These are phyloP conservation scores for Bondarzewia mesenterica DNA, from an alignment of 1,284 basidiomycete genomes.

Conservation along the genomic window DNA sequence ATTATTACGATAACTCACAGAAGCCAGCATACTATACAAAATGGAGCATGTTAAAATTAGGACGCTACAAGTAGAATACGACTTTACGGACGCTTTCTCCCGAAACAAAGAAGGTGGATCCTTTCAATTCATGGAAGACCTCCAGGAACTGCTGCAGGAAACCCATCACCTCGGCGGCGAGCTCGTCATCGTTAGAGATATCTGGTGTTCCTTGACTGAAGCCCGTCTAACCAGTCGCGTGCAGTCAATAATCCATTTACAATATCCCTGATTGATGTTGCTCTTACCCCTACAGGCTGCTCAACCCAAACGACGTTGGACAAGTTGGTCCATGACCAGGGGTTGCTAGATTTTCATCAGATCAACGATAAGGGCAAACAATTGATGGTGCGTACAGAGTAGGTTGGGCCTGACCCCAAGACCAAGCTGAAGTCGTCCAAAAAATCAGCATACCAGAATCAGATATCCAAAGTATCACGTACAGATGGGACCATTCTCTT, in stretches of 20 bases:
- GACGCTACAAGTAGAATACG: background rate
- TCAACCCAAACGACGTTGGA: conserved; percentile 40
- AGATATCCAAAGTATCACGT: conserved; percentile 2
- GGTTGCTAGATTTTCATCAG: conserved; percentile 17
- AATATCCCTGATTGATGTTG: background rate
- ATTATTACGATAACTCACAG: conserved; percentile 17
- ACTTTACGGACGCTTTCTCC: conserved; percentile 29
- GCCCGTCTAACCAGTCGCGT: conserved; percentile 20
- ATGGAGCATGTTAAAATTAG: background rate
- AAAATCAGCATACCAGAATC: background rate
- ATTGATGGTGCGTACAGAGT: conserved; percentile 28
- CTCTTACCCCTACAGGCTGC: conserved; percentile 41
- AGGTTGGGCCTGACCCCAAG: conserved; percentile 45
- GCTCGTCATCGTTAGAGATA: conserved; percentile 29
- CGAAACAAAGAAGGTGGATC: conserved; percentile 27
- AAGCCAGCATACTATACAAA: conserved; percentile 27
- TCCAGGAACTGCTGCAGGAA: conserved; percentile 32
- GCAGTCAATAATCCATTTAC: background rate
- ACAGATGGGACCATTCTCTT: conserved; percentile 41
- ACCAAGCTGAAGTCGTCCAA: conserved; percentile 32
- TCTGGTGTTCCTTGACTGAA: conserved; percentile 27
- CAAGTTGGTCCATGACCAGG: conserved; percentile 34
- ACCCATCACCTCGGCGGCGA: conserved; percentile 28
- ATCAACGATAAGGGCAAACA: background rate
- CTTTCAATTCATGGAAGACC: conserved; percentile 30